phyloP scores from a whole-genome alignment of 306 rosid genomes.

The Astragalus membranaceus region DNA sequence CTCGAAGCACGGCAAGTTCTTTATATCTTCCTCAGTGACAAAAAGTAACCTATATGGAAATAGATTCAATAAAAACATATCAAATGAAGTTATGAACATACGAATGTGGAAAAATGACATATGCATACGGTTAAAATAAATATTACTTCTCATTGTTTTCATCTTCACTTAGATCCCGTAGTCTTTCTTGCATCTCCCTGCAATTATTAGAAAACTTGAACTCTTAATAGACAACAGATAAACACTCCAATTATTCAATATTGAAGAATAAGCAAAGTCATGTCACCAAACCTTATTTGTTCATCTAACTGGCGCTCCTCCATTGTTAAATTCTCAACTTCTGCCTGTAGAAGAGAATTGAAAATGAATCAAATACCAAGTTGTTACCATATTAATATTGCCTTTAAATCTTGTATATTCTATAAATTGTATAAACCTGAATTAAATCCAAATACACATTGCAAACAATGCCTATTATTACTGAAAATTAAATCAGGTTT shows the following conservation, averaged over 20 bases:
- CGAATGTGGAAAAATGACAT: neutral
- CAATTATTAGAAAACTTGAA: slow-evolving; percentile 30
- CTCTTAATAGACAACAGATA: neutral
- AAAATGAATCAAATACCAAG: slow-evolving; percentile 12
- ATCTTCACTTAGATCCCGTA: slow-evolving; percentile 76
- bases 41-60: slow-evolving; percentile 66
- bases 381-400: neutral
- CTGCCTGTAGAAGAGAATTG: slow-evolving; percentile 52
- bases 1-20: slow-evolving; percentile 85
- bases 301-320: slow-evolving; percentile 74
- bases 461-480: neutral
- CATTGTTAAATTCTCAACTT: slow-evolving; percentile 69
- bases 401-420: neutral
- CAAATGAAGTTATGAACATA: slow-evolving; percentile 11
- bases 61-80: neutral
- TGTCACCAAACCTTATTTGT: slow-evolving; percentile 62
- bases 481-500: slow-evolving; percentile 8
- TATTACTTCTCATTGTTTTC: slow-evolving; percentile 80
- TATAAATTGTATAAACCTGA: neutral
- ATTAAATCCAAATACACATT: neutral
- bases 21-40: slow-evolving; percentile 95
- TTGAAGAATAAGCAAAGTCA: slow-evolving; percentile 17
- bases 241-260: slow-evolving; percentile 2
- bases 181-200: slow-evolving; percentile 94
- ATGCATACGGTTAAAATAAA: slow-evolving; percentile 14